Evolutionary conservation across 83 land plant species (phyloP).

Genomic region (Larix sibirica): DNA sequence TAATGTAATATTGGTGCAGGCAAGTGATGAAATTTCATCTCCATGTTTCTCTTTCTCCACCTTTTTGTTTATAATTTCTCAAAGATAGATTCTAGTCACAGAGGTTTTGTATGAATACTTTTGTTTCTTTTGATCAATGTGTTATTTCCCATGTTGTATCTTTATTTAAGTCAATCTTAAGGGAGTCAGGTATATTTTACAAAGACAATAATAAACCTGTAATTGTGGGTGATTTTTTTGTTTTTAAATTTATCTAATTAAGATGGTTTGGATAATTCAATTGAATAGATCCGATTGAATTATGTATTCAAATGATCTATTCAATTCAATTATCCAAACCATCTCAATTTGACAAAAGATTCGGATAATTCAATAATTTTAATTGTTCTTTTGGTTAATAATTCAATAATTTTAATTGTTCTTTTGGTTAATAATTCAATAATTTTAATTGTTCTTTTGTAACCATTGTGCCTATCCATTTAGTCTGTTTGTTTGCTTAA

Average conservation of each 20-base stretch:
- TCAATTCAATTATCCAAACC: too few relatives aligned
- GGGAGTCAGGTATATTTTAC: background rate
- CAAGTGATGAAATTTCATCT: constrained; percentile 19
- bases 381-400: too few relatives aligned
- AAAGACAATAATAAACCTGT: background rate
- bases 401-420: too few relatives aligned
- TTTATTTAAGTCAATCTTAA: background rate
- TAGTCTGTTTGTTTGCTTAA: too few relatives aligned
- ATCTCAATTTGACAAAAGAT: too few relatives aligned
- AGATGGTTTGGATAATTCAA: background rate
- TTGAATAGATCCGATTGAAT: background rate
- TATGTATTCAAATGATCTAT: background rate
- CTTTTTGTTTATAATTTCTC: background rate
- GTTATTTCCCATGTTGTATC: background rate
- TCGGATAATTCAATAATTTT: too few relatives aligned
- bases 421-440: too few relatives aligned
- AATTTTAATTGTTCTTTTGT: too few relatives aligned
- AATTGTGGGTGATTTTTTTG: background rate
- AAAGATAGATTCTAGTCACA: too few relatives aligned
- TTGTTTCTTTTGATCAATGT: background rate
- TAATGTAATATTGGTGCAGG: constrained; percentile 96
- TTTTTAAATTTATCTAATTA: background rate
- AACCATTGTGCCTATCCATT: too few relatives aligned
- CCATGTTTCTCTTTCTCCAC: background rate
- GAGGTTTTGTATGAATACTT: background rate